Base-by-base conservation (phyloP, 352 stramenopile genomes). In the Chrysophaeum taylorii region DNA sequence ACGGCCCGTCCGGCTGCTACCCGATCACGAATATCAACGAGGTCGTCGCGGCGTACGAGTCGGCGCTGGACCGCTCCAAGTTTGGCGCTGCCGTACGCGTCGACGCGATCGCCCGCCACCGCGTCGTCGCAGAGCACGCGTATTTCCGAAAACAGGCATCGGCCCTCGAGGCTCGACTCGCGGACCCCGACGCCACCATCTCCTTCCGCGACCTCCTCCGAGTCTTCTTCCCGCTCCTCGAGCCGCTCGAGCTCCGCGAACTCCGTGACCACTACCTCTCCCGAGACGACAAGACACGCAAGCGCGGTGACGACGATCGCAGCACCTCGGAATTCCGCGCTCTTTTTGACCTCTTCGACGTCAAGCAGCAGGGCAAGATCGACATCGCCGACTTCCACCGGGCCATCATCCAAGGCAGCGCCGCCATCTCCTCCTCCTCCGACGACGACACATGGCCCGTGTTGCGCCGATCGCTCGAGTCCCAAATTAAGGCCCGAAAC, bases 181-280 rank as follows among this genome's bases (percentile, higher is more conserved):
- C 23, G 4, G 31, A 18, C 18, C 7, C 33, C 36, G 35, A 9
- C 12, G n/a, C 4, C 2, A 37, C 50, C 9, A 5, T 45, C 2
- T 15, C 4, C 57, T 36, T 66, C 1, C 31, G 36, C 14, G 14
- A 35, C 9, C 36, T 66, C 9, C 57, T 66, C 57, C 9, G 36
- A 1, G 57, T 5, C 57, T 66, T 45, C 57, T 66, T 66, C 57
- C 57, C 57, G 2, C 36, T 66, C 33, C 15, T 66, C 31, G 27
- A 45, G 21, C 33, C 57, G 16, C 29, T 7, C 12, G 57, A 66
- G 33, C 14, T 66, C 57, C 12, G 5, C 33, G 57, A 66, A 36
- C 9, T 42, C 57, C 31, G 1, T 36, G 57, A 16, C 33, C 2
- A 14, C 33, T 66, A 29, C 35, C 5, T 66, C 12, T 18, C 14